Evolutionary conservation across 2,329 filamentous ascomycete species (phyloP).

Genomic region (Aureobasidium pullulans): DNA sequence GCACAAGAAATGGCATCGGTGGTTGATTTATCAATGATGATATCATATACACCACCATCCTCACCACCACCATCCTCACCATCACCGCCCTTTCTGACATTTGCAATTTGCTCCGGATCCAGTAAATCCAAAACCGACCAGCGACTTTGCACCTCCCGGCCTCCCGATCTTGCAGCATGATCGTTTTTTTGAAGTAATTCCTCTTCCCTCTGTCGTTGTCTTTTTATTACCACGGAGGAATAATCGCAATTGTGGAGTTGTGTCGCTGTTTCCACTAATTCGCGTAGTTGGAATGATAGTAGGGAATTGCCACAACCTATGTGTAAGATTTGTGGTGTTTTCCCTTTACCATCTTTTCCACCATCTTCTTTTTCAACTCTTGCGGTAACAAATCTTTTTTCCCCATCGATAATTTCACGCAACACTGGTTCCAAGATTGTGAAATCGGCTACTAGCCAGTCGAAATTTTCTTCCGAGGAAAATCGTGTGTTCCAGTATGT

Average conservation of each 20-base stretch:
- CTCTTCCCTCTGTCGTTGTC: neutral
- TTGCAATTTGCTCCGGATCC: neutral
- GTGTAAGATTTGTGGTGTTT: neutral
- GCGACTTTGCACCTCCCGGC: neutral
- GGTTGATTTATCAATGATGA: conserved; percentile 2
- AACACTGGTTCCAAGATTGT: neutral
- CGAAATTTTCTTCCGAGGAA: neutral
- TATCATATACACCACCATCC: neutral
- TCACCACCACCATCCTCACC: neutral
- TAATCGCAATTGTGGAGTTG: conserved; percentile 6
- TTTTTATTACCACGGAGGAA: neutral
- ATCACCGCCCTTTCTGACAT: neutral
- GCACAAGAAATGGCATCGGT: conserved; percentile 1
- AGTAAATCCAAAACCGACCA: neutral
- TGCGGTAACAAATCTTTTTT: neutral
- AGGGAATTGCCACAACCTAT: conserved; percentile 1
- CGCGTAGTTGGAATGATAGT: neutral
- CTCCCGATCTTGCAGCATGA: no score
- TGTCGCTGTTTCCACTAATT: neutral
- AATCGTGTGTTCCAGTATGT: conserved; percentile 6
- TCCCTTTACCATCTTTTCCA: neutral
- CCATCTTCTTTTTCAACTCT: neutral
- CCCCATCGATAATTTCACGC: neutral
- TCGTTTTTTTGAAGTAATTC: neutral
- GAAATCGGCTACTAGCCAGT: conserved; percentile 4